These are phyloP conservation scores for Calycina herbarum DNA, from an alignment of 2,329 filamentous ascomycete species.

Conservation along the genomic window DNA sequence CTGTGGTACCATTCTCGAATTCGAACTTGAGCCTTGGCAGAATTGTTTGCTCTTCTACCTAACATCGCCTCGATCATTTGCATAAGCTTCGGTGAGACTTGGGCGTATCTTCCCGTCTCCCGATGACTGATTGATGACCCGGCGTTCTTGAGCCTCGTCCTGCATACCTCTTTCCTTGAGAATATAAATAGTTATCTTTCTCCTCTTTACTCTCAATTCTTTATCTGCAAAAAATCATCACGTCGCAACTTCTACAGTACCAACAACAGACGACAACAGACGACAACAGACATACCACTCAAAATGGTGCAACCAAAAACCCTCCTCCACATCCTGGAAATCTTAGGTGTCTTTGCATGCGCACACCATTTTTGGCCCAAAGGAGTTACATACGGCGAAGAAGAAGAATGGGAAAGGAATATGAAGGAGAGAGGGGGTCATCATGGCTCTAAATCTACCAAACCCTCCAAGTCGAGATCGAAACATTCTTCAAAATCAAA, in stretches of 20 bases:
- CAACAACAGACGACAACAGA: too few species aligned
- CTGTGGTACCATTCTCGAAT: not conserved
- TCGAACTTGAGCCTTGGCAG: too few species aligned
- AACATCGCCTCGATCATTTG: not conserved
- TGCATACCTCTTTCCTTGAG: not conserved
- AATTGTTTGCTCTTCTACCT: not conserved
- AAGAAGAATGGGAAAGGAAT: slow-evolving; percentile 30
- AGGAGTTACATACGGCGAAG: slow-evolving; percentile 30
- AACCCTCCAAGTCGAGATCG: too few species aligned
- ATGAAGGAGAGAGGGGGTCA: slow-evolving; percentile 9
- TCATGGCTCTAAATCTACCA: not conserved
- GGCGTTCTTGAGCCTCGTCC: not conserved
- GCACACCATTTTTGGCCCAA: slow-evolving; percentile 34
- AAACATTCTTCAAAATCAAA: too few species aligned
- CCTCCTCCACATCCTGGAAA: slow-evolving; percentile 28
- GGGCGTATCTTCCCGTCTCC: not conserved
- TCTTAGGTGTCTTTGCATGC: slow-evolving; percentile 29
- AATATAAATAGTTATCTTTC: not conserved
- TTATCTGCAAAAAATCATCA: too few species aligned
- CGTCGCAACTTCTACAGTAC: too few species aligned
- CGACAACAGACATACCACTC: not conserved
- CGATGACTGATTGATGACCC: not conserved
- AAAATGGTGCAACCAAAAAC: slow-evolving; percentile 25
- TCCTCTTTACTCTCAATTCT: too few species aligned
- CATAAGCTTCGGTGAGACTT: not conserved